Base-by-base conservation (phyloP, 1,284 basidiomycete genomes). In the Sanghuangporus sanghuang region DNA sequence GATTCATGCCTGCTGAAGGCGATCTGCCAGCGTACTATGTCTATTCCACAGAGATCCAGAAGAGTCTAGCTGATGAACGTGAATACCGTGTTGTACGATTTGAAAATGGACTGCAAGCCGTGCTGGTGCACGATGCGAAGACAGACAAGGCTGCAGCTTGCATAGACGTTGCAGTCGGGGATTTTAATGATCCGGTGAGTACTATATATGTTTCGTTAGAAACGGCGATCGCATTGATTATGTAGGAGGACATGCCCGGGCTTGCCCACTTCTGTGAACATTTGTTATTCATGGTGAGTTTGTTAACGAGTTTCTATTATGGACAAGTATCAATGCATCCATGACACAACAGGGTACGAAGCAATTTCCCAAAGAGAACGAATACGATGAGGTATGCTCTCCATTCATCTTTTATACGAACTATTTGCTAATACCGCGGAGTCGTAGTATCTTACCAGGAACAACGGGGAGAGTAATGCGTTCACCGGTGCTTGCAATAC, bases 191-290 rank as follows among this genome's bases (percentile, higher is more conserved):
- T 75, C 96, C 96, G 6, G 93, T 92, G 71, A 76, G 35, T 12
- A 38, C 3, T 16, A 16, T 39, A 3, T 23, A 35, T n/a, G 12
- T 38, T 14, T 54, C 14, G 8, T 38, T 2, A 6, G 6, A 38
- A 38, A 32, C 14, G 11, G 27, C 35, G 11, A 12, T 0, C 14
- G n/a, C 5, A 38, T 16, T 39, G n/a, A 32, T n/a, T 36, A 57
- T 50, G 35, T 65, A 93, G 90, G 85, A 82, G 71, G 92, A 94
- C 71, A 90, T 94, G 82, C 91, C 91, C 14, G 94, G 94, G 49
- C 81, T 94, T 52, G 93, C 94, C 61, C 93, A 95, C 75, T 95
- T 94, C 71, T 94, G 96, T 77, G 96, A 99, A 75, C 96, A 99
- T 75, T 75, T 99, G 62, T 79, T 98, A 68, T 99, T 99, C 77